Percentiles rank a stretch among this genome's conserved stretches.
These are phyloP conservation scores for Mortierella sp. DNA, from an alignment of 371 early-diverging fungal genomes.

Conservation along the genomic window DNA sequence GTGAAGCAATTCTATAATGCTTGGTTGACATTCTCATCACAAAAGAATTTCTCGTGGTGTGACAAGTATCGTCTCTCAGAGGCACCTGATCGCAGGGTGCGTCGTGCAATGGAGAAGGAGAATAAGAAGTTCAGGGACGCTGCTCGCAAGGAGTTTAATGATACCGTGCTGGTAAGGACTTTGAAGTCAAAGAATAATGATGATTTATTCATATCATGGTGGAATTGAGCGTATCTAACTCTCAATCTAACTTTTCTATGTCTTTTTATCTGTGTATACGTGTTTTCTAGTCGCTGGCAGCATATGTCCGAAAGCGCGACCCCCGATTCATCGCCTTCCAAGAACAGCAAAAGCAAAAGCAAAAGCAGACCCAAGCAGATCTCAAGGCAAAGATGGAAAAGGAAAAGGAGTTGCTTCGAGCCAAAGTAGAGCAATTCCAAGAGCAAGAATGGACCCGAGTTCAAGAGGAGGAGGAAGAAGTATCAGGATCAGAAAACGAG, in stretches of 20 bases:
- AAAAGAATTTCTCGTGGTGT: slow-evolving; percentile 90
- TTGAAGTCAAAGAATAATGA: no score
- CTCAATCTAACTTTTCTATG: neutral
- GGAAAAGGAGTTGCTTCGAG: slow-evolving; percentile 65
- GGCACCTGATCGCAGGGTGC: slow-evolving; percentile 84
- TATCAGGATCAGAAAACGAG: slow-evolving; percentile 37
- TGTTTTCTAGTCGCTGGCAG: slow-evolving; percentile 56
- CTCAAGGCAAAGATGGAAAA: slow-evolving; percentile 65
- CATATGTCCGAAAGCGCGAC: slow-evolving; percentile 81
- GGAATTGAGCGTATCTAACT: neutral
- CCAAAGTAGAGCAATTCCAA: slow-evolving; percentile 63
- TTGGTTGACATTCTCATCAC: slow-evolving; percentile 82
- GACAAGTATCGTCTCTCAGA: slow-evolving; percentile 90
- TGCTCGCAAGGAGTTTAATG: slow-evolving; percentile 88
- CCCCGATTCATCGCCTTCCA: slow-evolving; percentile 75
- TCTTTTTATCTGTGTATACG: neutral
- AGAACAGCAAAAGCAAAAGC: slow-evolving; percentile 62
- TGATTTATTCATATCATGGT: neutral
- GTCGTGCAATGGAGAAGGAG: slow-evolving; percentile 92
- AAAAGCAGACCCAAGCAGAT: slow-evolving; percentile 65
- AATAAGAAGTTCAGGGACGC: slow-evolving; percentile 89
- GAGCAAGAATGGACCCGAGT: slow-evolving; percentile 75
- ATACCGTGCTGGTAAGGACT: slow-evolving; percentile 75
- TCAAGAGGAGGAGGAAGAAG: slow-evolving; percentile 58
- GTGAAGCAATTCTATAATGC: slow-evolving; percentile 77